Percentiles rank a stretch among this genome's conserved stretches.
Evolutionary conservation across 192 early-diverging fungal species (phyloP).

Genomic region (Diversispora epigaea): DNA sequence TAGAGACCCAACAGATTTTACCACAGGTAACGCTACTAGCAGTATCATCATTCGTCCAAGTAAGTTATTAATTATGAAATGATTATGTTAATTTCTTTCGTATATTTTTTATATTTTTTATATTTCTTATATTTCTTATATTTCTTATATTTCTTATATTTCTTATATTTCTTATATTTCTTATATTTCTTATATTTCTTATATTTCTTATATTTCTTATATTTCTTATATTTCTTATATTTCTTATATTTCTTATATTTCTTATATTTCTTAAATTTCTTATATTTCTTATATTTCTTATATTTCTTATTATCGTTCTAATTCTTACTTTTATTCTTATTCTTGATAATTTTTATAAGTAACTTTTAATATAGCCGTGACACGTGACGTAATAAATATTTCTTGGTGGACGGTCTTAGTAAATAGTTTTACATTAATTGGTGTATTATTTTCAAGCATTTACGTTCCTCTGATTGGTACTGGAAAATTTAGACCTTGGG

Average conservation of each 20-base stretch:
- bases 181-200: no score
- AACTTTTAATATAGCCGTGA: conserved; percentile 6
- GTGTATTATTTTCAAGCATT: conserved; percentile 1
- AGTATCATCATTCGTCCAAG: conserved; percentile 16
- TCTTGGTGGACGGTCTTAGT: background rate
- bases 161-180: no score
- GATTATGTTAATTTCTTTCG: no score
- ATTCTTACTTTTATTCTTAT: background rate
- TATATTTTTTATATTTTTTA: no score
- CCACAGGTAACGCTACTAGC: background rate
- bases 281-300: background rate
- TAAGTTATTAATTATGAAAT: background rate
- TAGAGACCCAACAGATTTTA: conserved; percentile 2
- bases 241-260: no score
- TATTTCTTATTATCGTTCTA: background rate
- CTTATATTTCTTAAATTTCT: background rate
- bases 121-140: no score
- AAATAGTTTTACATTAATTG: conserved; percentile 8
- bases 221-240: no score
- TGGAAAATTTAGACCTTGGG: conserved; percentile 31
- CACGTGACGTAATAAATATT: background rate
- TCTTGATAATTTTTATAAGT: background rate
- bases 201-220: no score
- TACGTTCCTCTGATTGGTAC: conserved; percentile 9
- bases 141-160: no score